phyloP scores from a whole-genome alignment of 805 yeast species.

The Yamadazyma tumulicola region DNA sequence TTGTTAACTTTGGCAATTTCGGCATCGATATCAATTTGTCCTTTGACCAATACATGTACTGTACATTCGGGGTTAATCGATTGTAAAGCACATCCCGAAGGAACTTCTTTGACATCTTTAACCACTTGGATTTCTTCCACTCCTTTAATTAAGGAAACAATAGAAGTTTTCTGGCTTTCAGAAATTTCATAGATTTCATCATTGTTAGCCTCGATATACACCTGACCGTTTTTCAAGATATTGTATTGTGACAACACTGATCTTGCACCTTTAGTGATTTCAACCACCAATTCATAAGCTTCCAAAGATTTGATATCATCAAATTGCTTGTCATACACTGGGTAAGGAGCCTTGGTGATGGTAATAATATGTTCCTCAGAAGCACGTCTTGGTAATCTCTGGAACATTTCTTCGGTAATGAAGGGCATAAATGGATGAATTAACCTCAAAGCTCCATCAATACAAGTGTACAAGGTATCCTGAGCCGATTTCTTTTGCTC shows the following conservation, averaged over 20 bases:
- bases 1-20: constrained; percentile 80
- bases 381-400: constrained; percentile 87
- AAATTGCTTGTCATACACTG: constrained; percentile 57
- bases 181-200: constrained; percentile 50
- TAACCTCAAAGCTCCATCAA: constrained; percentile 85
- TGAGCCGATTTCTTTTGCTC: constrained; percentile 85
- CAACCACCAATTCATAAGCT: constrained; percentile 81
- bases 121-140: constrained; percentile 73
- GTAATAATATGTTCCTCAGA: constrained; percentile 59
- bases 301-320: constrained; percentile 62
- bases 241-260: constrained; percentile 87
- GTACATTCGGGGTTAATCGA: constrained; percentile 77
- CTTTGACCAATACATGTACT: constrained; percentile 90
- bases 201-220: constrained; percentile 70
- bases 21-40: constrained; percentile 87
- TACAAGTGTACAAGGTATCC: constrained; percentile 88
- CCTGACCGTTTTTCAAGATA: constrained; percentile 83
- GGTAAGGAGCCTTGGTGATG: constrained; percentile 78
- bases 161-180: constrained; percentile 73
- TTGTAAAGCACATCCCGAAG: constrained; percentile 86
- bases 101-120: constrained; percentile 51
- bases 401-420: constrained; percentile 98
- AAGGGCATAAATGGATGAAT: constrained; percentile 99
- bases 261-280: constrained; percentile 86
- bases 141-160: constrained; percentile 88